Base-by-base conservation (phyloP, 495 filamentous ascomycete genomes). In the Aspergillus cavernicola region DNA sequence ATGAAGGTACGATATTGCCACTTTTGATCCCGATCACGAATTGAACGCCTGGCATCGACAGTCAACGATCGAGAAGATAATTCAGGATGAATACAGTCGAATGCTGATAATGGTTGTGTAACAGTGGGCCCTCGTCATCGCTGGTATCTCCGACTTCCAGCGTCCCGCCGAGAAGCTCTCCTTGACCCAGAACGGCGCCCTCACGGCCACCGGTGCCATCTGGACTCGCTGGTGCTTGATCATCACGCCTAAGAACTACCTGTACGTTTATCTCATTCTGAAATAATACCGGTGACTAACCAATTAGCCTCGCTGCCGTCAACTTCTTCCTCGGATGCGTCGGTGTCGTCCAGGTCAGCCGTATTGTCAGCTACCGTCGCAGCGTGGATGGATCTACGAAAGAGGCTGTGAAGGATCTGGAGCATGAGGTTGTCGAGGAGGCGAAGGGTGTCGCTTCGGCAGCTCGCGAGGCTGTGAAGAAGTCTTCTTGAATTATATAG, bases 221-320 rank as follows among this genome's bases (percentile, higher is more conserved):
- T 98, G 93, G 93, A 98, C 93, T 23, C 83, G 93, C 29, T 98
- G 93, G 93, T 98, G 93, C 77, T 79, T 96, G 69, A 86, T 98
- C 66, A 98, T 98, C 74, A 91, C 85, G 68, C 93, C 93, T 53
- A 81, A 81, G 66, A 98, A 98, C 76, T 75, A 86, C 55, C 84
- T 95, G 89, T 92, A 74, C 31, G 85, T 58, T 31, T 44, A 6
- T 15, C 6, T n/a, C 12, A 35, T 2, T 26, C 15, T 19, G 16
- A n/a, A 28, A 33, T 12, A 11, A 40, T 40, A n/a, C n/a, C n/a
- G n/a, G n/a, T 50, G 24, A 57, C 54, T 44, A 44, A 61, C 52
- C 11, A 47, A 38, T 13, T 41, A 93, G 89, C 47, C 83, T 98
- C 55, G 93, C 93, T 43, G 82, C 92, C 15, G 93, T 98, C 59